Base-by-base conservation (phyloP, 768 basidiomycete genomes). In the Daedaleopsis sinensis region DNA sequence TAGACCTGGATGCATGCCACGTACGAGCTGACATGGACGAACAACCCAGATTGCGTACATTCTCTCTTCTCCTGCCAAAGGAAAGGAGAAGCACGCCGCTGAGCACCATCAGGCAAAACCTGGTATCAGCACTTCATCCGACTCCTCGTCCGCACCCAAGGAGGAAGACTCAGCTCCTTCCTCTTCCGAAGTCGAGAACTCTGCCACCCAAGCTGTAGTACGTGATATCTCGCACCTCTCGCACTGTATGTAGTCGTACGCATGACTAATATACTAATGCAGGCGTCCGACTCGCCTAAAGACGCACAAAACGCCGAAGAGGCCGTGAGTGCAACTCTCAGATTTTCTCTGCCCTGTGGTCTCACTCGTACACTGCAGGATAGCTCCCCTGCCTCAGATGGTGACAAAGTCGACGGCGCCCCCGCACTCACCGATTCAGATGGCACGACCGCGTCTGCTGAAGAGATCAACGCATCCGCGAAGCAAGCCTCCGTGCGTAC, bases 391-490 rank as follows among this genome's bases (percentile, higher is more conserved):
- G 42, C 39, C 39, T 46, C 58, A 2, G 36, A 55, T 36, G 61
- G 58, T 24, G 61, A 52, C 43, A 58, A 58, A 51, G 46, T 58
- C 2, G 52, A 58, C 27, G 56, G 57, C 43, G 39, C 55, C 19
- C 47, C 57, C 16, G 53, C 64, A 13, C 44, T 69, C 36, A 65
- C 70, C 10, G 71, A 72, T 36, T 65, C 58, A 12, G 71, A 72
- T 37, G 71, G 70, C 48, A 67, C 59, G n/a, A 69, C 67, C 50
- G 67, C 65, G 15, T 59, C 71, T 1, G 66, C 61, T 36, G 66
- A 71, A 46, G 68, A 72, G 37, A 62, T 70, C 53, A 62, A 68
- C 52, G 68, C 57, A n/a, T 72, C 71, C 24, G 48, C 65, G 24
- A 44, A 61, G n/a, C 65, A 66, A 52, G 67, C 70, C 16, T 57